These are phyloP conservation scores for Aurinia saxatilis DNA, from an alignment of 345 rosid genomes.

Conservation along the genomic window DNA sequence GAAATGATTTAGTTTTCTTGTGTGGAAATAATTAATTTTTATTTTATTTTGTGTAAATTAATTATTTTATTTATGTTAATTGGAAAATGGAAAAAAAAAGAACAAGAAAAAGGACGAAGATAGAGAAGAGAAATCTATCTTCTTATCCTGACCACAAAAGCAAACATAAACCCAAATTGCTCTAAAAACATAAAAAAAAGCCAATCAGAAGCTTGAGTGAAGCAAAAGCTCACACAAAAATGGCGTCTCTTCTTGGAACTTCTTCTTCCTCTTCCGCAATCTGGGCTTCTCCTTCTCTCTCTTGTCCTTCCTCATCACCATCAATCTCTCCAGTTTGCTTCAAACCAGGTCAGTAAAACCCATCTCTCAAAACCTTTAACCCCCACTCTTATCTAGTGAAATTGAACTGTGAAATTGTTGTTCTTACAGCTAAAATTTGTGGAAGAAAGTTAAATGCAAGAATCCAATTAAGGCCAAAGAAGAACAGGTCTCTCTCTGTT, in stretches of 20 bases:
- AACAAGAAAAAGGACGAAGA: not conserved
- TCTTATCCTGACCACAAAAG: constrained; percentile 52
- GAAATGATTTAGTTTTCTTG: too few relatives aligned
- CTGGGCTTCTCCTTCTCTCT: constrained; percentile 47
- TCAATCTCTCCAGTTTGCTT: constrained; percentile 31
- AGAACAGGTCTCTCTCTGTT: constrained; percentile 45
- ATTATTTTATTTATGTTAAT: too few relatives aligned
- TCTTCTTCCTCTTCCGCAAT: constrained; percentile 41
- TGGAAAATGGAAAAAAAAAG: not conserved
- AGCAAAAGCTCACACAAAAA: constrained; percentile 20
- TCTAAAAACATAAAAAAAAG: constrained; percentile 7
- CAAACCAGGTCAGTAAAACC: constrained; percentile 18
- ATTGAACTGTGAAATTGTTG: not conserved
- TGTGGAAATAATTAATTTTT: too few relatives aligned
- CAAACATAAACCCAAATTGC: constrained; percentile 14
- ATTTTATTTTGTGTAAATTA: too few relatives aligned
- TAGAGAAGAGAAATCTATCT: constrained; percentile 34
- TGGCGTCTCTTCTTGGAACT: constrained; percentile 80
- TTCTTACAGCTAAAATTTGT: constrained; percentile 33
- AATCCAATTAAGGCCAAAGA: constrained; percentile 42
- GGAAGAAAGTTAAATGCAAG: constrained; percentile 37
- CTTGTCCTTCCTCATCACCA: constrained; percentile 37
- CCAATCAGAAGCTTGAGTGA: constrained; percentile 18
- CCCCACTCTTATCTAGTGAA: not conserved
- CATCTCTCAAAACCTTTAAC: not conserved